A percentile compares a stretch with the other conserved stretches of the same genome.
Evolutionary conservation across 2,329 filamentous ascomycete species (phyloP).

Genomic region (Colletotrichum nymphaeae): DNA sequence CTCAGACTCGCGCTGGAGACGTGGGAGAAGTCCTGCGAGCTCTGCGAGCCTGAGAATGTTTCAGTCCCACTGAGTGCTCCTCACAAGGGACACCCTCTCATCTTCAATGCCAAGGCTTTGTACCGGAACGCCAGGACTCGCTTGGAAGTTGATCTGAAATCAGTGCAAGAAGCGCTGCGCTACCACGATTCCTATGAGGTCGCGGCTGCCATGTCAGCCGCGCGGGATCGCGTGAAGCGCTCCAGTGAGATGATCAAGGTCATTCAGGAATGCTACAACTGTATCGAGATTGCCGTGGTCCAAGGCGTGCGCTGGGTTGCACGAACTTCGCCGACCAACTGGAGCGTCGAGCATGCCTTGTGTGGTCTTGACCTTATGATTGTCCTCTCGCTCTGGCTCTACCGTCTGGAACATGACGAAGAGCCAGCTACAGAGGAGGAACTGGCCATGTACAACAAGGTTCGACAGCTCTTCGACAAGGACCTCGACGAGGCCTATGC

Average conservation of each 20-base stretch:
- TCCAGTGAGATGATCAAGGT: constrained; percentile 99
- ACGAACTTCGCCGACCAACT: constrained; percentile 97
- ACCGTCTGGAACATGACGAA: constrained; percentile 98
- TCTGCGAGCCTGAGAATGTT: constrained; percentile 91
- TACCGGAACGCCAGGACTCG: constrained; percentile 94
- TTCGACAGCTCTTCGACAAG: constrained; percentile 90
- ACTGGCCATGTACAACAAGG: constrained; percentile 89
- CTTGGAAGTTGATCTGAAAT: constrained; percentile 94
- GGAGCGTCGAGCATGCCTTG: constrained; percentile 97
- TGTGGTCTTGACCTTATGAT: constrained; percentile 98
- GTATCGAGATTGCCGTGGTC: constrained; percentile 93
- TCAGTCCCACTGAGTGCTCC: constrained; percentile 91
- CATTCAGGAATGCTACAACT: constrained; percentile 97
- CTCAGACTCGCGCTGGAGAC: constrained; percentile 94
- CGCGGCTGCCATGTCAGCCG: constrained; percentile 94
- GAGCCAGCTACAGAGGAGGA: constrained; percentile 89
- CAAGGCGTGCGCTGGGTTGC: constrained; percentile 98
- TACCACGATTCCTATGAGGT: constrained; percentile 99
- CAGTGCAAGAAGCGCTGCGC: constrained; percentile 93
- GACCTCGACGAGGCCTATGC: constrained; percentile 86
- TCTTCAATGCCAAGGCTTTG: constrained; percentile 98
- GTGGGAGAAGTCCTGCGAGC: constrained; percentile 96
- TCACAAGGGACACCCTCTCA: constrained; percentile 93
- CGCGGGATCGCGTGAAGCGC: constrained; percentile 92
- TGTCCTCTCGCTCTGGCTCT: constrained; percentile 97